Base-by-base conservation (phyloP, 164 flowering plant species). In the Umbilicus rupestris region DNA sequence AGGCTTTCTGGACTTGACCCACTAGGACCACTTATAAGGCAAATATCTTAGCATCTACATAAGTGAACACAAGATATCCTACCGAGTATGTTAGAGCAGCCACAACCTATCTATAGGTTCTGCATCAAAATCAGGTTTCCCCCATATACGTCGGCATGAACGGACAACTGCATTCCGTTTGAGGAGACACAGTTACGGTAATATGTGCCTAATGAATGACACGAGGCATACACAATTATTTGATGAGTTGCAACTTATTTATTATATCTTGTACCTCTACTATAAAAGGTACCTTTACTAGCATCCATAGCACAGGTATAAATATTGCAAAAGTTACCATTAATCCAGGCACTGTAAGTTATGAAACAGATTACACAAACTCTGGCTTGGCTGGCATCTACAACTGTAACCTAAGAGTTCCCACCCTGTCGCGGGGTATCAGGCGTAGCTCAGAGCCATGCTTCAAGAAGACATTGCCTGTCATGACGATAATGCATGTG, bases 401-500 rank as follows among this genome's bases (percentile, higher is more conserved):
- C 52, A 52, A 55, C 26, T 20, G 49, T 29, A 37, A 11, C 39
- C 44, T 62, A 24, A 29, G 66, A 66, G 87, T 82, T 67, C 96
- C 98, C 72, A 92, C 98, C 70, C 98, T 81, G 68, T 94, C 99
- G 17, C 99, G 99, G 68, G 99, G 99, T 65, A 94, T 94, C 78
- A 94, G 77, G 44, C 98, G 93, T 65, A 92, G 75, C 58, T 92
- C 98, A 11, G 98, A 85, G 45, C 98, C 96, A 84, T 90, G 98
- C 67, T 92, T 92, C 14, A 92, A 92, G 78, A 92, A 92, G 68
- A 92, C 93, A 77, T 92, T 92, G 19, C 98, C 98, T 91, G 84
- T 55, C 63, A 72, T 64, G 64, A 20, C 57, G 59, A 28, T 10
- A 55, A 31, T 68, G 12, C 46, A 57, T 2, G 33, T 29, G 60